Conservation (phyloP, 805 yeast genomes). For the Suhomyces sp. region DNA sequence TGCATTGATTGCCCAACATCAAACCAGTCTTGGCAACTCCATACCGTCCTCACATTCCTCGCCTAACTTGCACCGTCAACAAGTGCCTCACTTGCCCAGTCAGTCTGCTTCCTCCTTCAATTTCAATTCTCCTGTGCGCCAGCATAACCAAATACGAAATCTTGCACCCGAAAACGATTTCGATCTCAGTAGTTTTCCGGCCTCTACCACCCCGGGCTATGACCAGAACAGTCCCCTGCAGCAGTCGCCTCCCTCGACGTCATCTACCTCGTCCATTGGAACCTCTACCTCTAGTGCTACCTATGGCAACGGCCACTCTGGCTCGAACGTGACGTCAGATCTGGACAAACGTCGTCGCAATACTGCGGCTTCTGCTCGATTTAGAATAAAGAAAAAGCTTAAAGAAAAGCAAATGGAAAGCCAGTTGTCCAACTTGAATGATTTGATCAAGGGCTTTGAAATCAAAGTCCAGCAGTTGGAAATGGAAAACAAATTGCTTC, state of each 20-base stretch:
- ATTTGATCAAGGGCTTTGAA: conserved; percentile 44
- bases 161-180: not conserved
- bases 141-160: conserved; percentile 10
- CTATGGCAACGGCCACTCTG: not conserved
- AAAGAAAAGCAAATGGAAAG: conserved; percentile 59
- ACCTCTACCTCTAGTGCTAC: not conserved
- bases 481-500: conserved; percentile 59
- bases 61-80: not conserved
- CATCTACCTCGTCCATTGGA: conserved; percentile 2
- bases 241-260: conserved; percentile 6
- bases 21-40: conserved; percentile 22
- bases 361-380: conserved; percentile 65
- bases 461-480: conserved; percentile 50
- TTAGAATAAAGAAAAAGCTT: conserved; percentile 58
- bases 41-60: conserved; percentile 6
- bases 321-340: conserved; percentile 15
- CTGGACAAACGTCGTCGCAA: conserved; percentile 55
- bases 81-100: conserved; percentile 10
- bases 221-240: conserved; percentile 9
- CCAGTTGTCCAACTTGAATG: conserved; percentile 41
- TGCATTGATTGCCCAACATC: conserved; percentile 71
- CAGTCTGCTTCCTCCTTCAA: conserved; percentile 1
- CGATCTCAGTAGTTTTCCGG: not conserved
- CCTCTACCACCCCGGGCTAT: not conserved
- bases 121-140: conserved; percentile 14